These are phyloP conservation scores for Dactylis glomerata DNA, from an alignment of 176 grass and related monocot genomes.

Conservation along the genomic window DNA sequence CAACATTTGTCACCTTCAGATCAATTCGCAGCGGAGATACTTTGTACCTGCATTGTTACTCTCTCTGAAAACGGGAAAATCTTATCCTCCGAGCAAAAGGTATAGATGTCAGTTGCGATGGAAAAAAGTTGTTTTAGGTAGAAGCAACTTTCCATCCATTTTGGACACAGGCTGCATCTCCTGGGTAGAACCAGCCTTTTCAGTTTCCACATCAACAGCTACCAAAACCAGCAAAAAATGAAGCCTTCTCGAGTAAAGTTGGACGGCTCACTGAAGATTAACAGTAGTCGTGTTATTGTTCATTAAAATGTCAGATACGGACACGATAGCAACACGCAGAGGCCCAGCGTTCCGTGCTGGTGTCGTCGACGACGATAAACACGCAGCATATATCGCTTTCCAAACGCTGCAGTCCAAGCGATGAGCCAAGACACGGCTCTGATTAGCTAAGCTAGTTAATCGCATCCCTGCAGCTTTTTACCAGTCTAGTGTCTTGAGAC, in stretches of 20 bases:
- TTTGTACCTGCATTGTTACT: neutral
- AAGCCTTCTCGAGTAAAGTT: too few species aligned
- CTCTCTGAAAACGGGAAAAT: too few species aligned
- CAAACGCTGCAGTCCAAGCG: constrained; percentile 31
- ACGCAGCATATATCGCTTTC: neutral
- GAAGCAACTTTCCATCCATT: too few species aligned
- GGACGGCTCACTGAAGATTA: constrained; percentile 7
- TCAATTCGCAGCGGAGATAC: too few species aligned
- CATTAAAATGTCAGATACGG: constrained; percentile 41
- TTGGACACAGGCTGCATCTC: neutral
- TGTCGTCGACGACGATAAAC: constrained; percentile 30
- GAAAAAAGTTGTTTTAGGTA: too few species aligned
- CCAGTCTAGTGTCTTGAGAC: neutral
- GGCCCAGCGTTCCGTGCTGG: constrained; percentile 15
- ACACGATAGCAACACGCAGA: constrained; percentile 26
- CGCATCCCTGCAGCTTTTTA: constrained; percentile 8
- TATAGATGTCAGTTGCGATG: too few species aligned
- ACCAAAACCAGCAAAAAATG: neutral
- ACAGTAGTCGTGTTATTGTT: neutral
- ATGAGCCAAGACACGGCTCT: neutral
- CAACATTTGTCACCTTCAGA: neutral
- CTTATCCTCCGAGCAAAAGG: too few species aligned
- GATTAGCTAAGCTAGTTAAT: neutral
- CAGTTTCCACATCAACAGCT: neutral
- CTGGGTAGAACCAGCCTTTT: neutral